These are phyloP conservation scores for Coccomyxa subellipsoidea DNA, from an alignment of 163 green algal genomes.

Conservation along the genomic window DNA sequence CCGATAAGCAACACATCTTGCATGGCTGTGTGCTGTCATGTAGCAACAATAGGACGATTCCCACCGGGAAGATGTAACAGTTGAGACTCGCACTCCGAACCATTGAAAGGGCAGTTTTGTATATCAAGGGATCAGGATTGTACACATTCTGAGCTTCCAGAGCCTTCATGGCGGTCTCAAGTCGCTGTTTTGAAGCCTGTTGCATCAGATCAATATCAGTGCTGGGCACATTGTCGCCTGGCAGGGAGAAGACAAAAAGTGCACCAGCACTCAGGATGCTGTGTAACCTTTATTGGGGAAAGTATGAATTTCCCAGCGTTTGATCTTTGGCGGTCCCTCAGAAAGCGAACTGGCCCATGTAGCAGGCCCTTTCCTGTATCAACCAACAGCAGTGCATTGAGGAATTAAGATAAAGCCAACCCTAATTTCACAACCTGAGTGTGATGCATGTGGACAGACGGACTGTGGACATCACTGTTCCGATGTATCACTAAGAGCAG, in stretches of 20 bases:
- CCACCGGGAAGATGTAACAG: conserved; percentile 22
- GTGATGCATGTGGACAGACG: no score
- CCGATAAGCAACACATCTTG: no score
- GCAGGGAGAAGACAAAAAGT: no score
- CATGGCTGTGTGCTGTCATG: no score
- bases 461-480: no score
- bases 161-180: conserved; percentile 19
- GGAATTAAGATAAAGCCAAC: no score
- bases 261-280: no score
- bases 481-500: no score
- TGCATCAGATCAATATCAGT: neutral
- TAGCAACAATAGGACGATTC: neutral
- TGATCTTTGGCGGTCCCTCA: neutral
- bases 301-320: neutral
- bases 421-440: no score
- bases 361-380: neutral
- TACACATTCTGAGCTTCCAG: conserved; percentile 24
- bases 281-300: neutral
- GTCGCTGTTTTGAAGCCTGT: neutral
- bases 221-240: neutral
- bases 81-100: conserved; percentile 23
- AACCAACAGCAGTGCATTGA: neutral
- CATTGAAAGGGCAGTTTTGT: conserved; percentile 9
- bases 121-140: conserved; percentile 16
- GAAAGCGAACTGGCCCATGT: neutral